Base-by-base conservation (phyloP, 2,329 filamentous ascomycete genomes). In the Fusarium beomiforme region DNA sequence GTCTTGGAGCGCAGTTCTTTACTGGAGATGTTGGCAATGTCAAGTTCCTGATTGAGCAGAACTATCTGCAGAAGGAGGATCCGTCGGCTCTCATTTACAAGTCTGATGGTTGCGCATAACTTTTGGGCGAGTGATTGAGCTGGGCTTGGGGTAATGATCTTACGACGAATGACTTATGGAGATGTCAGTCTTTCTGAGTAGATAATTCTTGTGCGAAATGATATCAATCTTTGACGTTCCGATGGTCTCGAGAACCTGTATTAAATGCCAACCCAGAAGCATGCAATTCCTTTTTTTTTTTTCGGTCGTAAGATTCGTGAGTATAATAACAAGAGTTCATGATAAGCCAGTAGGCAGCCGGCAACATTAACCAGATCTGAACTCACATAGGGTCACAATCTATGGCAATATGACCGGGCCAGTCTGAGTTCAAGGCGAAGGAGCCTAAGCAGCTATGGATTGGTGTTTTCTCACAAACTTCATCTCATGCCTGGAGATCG, bases 1-100 rank as follows among this genome's bases (percentile, higher is more conserved):
- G 85, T 0, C 78, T 85, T 39, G 85, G 85, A 21, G 70, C 76
- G 4, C 76, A 78, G 57, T 78, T 78, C 23, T 78, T 67, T 10
- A 78, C 37, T 73, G 83, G 44, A 79, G 77, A 70, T 13, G 29
- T 63, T 9, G 74, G 74, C 2, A 76, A 74, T 19, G 59, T 76
- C 47, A 60, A 72, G 50, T 57, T 54, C 8, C 24, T 76, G 21
- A 60, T 76, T 53, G 56, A 68, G 23, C 56, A 73, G 7, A 75
- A 61, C 1, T 76, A 67, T 29, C 26, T 76, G 29, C 33, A 62
- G 10, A 53, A 62, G 4, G 71, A 72, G 39, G 53, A 75, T 14
- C 41, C 74, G 3, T 57, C 59, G 4, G 39, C 73, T 53, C 67
- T 77, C 39, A 56, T 73, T 6, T 41, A 58, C 7, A 69, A 58